Evolutionary conservation across 2,329 filamentous ascomycete species (phyloP).

Genomic region (Cryphonectria nitschkei): DNA sequence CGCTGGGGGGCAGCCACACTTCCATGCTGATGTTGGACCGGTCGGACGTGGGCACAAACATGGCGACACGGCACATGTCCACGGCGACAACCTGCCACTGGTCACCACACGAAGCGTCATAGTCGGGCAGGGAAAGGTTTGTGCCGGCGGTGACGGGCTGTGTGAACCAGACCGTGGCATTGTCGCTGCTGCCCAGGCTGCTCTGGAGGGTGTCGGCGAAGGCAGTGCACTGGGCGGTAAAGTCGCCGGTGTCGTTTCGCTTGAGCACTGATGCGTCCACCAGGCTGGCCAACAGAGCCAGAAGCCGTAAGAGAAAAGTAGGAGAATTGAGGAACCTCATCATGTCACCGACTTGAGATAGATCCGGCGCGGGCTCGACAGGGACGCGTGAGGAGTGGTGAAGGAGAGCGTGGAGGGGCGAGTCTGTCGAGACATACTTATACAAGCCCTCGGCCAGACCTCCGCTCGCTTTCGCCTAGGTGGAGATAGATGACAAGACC

Average conservation of each 20-base stretch:
- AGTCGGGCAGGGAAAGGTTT: slow-evolving; percentile 43
- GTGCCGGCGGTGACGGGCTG: slow-evolving; percentile 44
- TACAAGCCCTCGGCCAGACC: background rate
- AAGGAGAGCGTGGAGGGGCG: background rate
- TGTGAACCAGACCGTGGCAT: slow-evolving; percentile 42
- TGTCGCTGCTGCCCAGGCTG: slow-evolving; percentile 36
- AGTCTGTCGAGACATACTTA: background rate
- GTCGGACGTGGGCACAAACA: slow-evolving; percentile 37
- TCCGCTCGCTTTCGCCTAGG: background rate
- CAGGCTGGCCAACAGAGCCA: background rate
- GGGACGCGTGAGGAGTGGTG: background rate
- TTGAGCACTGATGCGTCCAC: background rate
- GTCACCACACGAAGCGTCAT: slow-evolving; percentile 43
- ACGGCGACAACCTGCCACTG: slow-evolving; percentile 31
- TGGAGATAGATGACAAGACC: background rate
- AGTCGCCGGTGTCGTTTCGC: slow-evolving; percentile 9
- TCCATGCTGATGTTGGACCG: slow-evolving; percentile 50
- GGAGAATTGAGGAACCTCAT: background rate
- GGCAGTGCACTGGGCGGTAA: slow-evolving; percentile 29
- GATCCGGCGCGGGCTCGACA: background rate
- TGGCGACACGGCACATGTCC: slow-evolving; percentile 37
- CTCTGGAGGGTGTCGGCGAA: slow-evolving; percentile 37
- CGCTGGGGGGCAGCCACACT: slow-evolving; percentile 46
- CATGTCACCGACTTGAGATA: background rate
- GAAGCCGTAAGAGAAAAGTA: background rate